A percentile compares a stretch with the other conserved stretches of the same genome.
These are phyloP conservation scores for Rauvolfia tetraphylla DNA, from an alignment of 257 asterid species.

Conservation along the genomic window DNA sequence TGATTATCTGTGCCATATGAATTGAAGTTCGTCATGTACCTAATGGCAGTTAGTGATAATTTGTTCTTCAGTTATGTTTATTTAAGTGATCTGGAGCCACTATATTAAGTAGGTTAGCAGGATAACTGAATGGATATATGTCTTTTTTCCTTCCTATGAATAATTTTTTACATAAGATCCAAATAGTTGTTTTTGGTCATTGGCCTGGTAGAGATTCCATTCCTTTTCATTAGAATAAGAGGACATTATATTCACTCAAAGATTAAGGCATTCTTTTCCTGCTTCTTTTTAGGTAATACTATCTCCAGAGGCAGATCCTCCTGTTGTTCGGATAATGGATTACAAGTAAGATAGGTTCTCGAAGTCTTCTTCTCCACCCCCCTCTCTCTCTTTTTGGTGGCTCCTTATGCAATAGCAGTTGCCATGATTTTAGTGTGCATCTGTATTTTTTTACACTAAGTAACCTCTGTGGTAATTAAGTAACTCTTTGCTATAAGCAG, in stretches of 20 bases:
- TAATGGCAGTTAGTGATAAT: not conserved
- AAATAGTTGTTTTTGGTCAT: not conserved
- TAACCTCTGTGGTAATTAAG: not conserved
- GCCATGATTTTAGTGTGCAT: not conserved
- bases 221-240: not conserved
- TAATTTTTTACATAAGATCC: not conserved
- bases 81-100: not conserved
- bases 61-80: not conserved
- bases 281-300: conserved; percentile 63
- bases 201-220: not conserved
- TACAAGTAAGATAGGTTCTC: conserved; percentile 58
- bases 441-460: not conserved
- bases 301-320: conserved; percentile 96
- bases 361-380: too few relatives aligned
- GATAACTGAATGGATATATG: not conserved
- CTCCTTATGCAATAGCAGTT: not conserved
- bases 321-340: conserved; percentile 92
- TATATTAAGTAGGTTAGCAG: not conserved
- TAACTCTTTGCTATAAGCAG: not conserved
- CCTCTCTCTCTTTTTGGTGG: not conserved
- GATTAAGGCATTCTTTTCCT: conserved; percentile 12
- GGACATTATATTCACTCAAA: not conserved
- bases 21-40: not conserved
- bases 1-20: not conserved
- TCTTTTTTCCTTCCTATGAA: not conserved